phyloP scores from a whole-genome alignment of 306 rosid genomes.

The Rubus parviflorus region DNA sequence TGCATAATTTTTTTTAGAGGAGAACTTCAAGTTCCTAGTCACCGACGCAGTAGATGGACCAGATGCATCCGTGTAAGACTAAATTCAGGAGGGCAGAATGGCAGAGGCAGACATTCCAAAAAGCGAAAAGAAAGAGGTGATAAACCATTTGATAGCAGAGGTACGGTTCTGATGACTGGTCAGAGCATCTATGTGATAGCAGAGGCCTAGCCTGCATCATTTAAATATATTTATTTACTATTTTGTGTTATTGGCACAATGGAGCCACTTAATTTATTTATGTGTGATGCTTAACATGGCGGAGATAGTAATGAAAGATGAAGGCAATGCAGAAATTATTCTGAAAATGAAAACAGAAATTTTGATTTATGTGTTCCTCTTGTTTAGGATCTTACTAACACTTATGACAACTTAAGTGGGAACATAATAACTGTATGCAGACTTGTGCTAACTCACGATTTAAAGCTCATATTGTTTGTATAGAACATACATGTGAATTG shows the following conservation, averaged over 20 bases:
- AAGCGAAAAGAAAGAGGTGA: constrained; percentile 81
- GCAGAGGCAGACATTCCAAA: constrained; percentile 55
- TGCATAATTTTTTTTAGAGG: constrained; percentile 79
- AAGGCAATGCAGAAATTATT: too few relatives aligned
- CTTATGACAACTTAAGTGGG: too few relatives aligned
- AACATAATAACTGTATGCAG: too few relatives aligned
- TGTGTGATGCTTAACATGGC: background rate
- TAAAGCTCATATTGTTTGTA: too few relatives aligned
- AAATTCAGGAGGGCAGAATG: constrained; percentile 53
- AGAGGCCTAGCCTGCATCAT: background rate
- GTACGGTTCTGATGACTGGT: constrained; percentile 71
- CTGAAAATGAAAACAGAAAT: too few relatives aligned
- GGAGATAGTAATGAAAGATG: too few relatives aligned
- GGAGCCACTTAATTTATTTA: background rate
- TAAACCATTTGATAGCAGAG: constrained; percentile 91
- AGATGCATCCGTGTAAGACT: constrained; percentile 86
- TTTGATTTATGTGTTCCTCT: too few relatives aligned
- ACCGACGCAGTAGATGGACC: constrained; percentile 87
- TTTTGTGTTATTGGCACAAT: background rate
- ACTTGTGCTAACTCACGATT: too few relatives aligned
- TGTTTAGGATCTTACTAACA: too few relatives aligned
- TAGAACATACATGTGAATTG: background rate
- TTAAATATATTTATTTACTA: background rate
- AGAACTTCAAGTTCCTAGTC: constrained; percentile 82
- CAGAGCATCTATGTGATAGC: constrained; percentile 7